Conservation (phyloP, 192 early-diverging fungal genomes). For the Backusella morwellensis region DNA sequence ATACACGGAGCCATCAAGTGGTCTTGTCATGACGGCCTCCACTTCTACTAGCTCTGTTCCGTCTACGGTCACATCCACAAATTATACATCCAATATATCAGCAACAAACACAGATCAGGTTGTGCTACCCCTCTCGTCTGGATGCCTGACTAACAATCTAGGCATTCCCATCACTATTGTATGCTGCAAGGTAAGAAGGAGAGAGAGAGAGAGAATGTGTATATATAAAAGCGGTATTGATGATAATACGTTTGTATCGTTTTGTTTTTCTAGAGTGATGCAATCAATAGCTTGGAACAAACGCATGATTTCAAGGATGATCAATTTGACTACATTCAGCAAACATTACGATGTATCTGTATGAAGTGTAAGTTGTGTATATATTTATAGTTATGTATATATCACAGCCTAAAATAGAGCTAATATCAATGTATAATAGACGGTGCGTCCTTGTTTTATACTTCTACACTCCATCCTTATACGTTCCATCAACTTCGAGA, state of each 20-base stretch:
- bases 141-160: conserved; percentile 81
- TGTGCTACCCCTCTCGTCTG: conserved; percentile 69
- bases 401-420: not conserved
- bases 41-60: conserved; percentile 34
- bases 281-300: conserved; percentile 70
- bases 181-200: conserved; percentile 69
- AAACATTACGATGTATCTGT: conserved; percentile 83
- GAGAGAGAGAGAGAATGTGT: not conserved
- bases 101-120: conserved; percentile 44
- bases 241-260: not conserved
- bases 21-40: conserved; percentile 15
- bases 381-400: not conserved
- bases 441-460: conserved; percentile 90
- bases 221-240: not conserved
- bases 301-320: conserved; percentile 86
- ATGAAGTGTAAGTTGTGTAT: conserved; percentile 69
- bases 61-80: conserved; percentile 17
- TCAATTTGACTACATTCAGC: conserved; percentile 95
- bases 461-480: conserved; percentile 73
- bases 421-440: conserved; percentile 40
- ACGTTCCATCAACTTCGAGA: conserved; percentile 76
- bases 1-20: conserved; percentile 56
- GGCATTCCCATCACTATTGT: conserved; percentile 90
- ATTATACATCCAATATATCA: conserved; percentile 22
- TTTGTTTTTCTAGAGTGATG: conserved; percentile 50